Evolutionary conservation across 352 stramenopile species (phyloP).

Genomic region (Globisporangium acanthophoron): DNA sequence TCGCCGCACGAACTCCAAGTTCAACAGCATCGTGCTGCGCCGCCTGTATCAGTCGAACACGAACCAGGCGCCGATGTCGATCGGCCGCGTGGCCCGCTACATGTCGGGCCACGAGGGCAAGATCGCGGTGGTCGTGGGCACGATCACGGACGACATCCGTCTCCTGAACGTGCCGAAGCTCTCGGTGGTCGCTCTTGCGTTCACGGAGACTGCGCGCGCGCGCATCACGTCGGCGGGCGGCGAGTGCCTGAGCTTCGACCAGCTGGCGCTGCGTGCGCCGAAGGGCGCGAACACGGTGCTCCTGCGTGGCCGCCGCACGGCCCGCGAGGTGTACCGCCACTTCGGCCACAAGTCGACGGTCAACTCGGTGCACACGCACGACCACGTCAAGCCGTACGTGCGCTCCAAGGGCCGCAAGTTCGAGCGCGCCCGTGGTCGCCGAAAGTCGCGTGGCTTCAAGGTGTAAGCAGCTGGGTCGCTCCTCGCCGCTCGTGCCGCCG

Average conservation of each 20-base stretch:
- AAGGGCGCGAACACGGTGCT: conserved; percentile 98
- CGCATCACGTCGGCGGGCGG: conserved; percentile 97
- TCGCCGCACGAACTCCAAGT: conserved; percentile 98
- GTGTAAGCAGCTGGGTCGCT: conserved; percentile 83
- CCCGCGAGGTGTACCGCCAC: conserved; percentile 96
- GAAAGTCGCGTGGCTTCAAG: conserved; percentile 99
- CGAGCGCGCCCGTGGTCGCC: conserved; percentile 98
- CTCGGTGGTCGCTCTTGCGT: conserved; percentile 94
- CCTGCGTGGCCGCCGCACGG: conserved; percentile 96
- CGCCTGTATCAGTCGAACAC: conserved; percentile 99
- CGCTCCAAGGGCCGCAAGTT: conserved; percentile 99
- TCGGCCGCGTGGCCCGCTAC: conserved; percentile 95
- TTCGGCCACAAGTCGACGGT: conserved; percentile 98
- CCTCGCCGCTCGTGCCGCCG: conserved; percentile 4
- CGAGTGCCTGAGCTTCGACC: conserved; percentile 99
- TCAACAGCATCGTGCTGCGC: conserved; percentile 98
- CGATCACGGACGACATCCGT: conserved; percentile 99
- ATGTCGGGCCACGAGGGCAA: conserved; percentile 99
- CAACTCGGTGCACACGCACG: conserved; percentile 97
- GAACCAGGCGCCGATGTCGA: conserved; percentile 97
- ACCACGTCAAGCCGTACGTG: conserved; percentile 98
- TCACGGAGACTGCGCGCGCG: conserved; percentile 97
- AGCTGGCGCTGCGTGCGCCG: conserved; percentile 96
- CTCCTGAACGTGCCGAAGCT: conserved; percentile 96
- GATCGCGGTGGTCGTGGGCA: conserved; percentile 97